These are phyloP conservation scores for Zopfochytrium polystomum DNA, from an alignment of 371 early-diverging fungal species.

Conservation along the genomic window DNA sequence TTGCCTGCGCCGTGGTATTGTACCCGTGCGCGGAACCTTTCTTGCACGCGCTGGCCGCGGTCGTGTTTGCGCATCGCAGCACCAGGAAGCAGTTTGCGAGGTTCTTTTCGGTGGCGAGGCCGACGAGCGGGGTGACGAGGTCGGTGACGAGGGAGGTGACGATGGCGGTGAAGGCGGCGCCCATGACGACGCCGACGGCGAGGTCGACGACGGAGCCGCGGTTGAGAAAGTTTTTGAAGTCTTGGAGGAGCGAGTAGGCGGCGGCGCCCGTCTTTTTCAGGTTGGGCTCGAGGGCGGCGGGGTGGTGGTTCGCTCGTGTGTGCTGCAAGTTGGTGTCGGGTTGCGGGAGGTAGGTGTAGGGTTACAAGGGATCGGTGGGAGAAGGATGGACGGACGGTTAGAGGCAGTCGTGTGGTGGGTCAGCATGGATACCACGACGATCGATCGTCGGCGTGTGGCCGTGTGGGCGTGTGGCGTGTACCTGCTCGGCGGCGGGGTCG, in stretches of 20 bases:
- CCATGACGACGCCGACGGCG: conserved; percentile 25
- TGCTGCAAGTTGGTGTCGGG: no score
- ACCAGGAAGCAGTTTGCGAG: conserved; percentile 11
- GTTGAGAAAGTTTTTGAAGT: conserved; percentile 16
- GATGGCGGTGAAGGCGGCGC: conserved; percentile 54
- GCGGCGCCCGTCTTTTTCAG: no score
- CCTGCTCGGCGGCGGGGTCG: no score
- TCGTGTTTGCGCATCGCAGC: not conserved
- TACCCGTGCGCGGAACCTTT: conserved; percentile 10
- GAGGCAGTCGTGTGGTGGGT: no score
- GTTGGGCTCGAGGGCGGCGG: no score
- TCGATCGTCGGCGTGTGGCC: no score
- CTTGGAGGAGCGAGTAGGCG: conserved; percentile 7
- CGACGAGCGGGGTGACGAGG: conserved; percentile 31
- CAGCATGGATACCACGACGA: no score
- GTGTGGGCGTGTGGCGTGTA: no score
- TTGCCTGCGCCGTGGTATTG: conserved; percentile 14
- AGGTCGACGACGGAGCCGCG: conserved; percentile 20
- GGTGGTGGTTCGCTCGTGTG: no score
- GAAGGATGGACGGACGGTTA: no score
- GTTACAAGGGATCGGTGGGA: no score
- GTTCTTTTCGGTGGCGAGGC: conserved; percentile 17
- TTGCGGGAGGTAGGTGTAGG: no score
- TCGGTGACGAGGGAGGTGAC: conserved; percentile 41
- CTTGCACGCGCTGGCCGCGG: not conserved